These are phyloP conservation scores for Xylariales sp. DNA, from an alignment of 2,329 filamentous ascomycete genomes.

Conservation along the genomic window DNA sequence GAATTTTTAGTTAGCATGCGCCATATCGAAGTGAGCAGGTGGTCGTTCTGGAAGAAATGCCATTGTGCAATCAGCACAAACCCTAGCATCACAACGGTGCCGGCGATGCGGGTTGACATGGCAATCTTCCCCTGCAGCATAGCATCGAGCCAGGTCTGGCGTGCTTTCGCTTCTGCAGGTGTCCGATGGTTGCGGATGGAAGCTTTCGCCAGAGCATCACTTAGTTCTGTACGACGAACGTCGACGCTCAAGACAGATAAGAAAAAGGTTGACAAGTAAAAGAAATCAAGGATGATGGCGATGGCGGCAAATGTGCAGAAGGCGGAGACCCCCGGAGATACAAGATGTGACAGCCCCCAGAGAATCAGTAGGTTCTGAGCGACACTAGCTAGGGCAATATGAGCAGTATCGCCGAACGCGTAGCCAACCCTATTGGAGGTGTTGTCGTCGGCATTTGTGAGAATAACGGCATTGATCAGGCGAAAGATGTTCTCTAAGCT, in stretches of 20 bases:
- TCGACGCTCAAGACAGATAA: slow-evolving; percentile 75
- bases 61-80: slow-evolving; percentile 72
- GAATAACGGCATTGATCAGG: slow-evolving; percentile 72
- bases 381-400: slow-evolving; percentile 63
- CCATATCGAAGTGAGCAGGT: slow-evolving; percentile 30
- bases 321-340: slow-evolving; percentile 65
- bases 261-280: slow-evolving; percentile 77
- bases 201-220: slow-evolving; percentile 62
- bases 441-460: slow-evolving; percentile 64
- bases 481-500: slow-evolving; percentile 77
- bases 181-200: slow-evolving; percentile 33
- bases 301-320: slow-evolving; percentile 75
- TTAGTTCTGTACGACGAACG: slow-evolving; percentile 70
- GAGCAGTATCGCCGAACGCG: slow-evolving; percentile 69
- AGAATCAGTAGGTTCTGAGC: slow-evolving; percentile 66
- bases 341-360: slow-evolving; percentile 59
- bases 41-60: slow-evolving; percentile 67
- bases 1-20: slow-evolving; percentile 27
- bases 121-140: slow-evolving; percentile 62
- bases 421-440: slow-evolving; percentile 67
- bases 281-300: slow-evolving; percentile 71
- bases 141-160: slow-evolving; percentile 55
- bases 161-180: slow-evolving; percentile 18
- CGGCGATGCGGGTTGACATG: slow-evolving; percentile 69
- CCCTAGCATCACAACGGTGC: slow-evolving; percentile 67